phyloP scores from a whole-genome alignment of 2,329 filamentous ascomycete genomes.

The Fusarium pseudocircinatum region DNA sequence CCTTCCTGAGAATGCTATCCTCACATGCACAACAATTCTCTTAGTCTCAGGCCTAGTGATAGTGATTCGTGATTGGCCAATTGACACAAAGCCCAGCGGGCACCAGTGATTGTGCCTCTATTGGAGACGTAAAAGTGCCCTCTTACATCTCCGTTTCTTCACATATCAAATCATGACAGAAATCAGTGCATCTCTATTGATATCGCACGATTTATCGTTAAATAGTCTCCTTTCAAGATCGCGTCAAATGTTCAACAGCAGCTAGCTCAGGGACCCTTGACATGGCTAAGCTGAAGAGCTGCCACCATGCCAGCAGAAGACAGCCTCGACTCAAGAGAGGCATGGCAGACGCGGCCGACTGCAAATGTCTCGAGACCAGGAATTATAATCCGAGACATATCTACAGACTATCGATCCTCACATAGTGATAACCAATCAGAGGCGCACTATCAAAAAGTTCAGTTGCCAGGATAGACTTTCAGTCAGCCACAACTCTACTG shows the following conservation, averaged over 20 bases:
- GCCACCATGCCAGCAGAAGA: not conserved
- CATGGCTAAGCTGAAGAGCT: not conserved
- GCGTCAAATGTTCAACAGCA: not conserved
- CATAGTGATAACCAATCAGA: constrained; percentile 11
- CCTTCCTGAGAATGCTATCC: too few species aligned
- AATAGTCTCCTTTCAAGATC: not conserved
- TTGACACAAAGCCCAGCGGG: not conserved
- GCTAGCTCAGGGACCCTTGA: not conserved
- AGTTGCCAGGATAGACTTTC: constrained; percentile 2
- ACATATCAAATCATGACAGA: not conserved
- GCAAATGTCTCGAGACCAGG: not conserved
- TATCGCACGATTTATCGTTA: not conserved
- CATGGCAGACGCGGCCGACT: not conserved
- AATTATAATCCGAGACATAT: constrained; percentile 3
- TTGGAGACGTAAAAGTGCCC: too few species aligned
- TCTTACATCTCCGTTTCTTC: not conserved
- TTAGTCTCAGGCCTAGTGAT: too few species aligned
- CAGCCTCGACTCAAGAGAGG: not conserved
- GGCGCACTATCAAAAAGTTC: not conserved
- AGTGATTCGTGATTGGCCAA: not conserved
- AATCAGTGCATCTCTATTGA: not conserved
- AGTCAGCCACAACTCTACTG: constrained; percentile 23
- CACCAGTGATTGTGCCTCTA: not conserved
- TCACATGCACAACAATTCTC: not conserved
- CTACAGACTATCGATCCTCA: not conserved